Evolutionary conservation across 2,329 filamentous ascomycete species (phyloP).

Genomic region (Cercospora beticola): DNA sequence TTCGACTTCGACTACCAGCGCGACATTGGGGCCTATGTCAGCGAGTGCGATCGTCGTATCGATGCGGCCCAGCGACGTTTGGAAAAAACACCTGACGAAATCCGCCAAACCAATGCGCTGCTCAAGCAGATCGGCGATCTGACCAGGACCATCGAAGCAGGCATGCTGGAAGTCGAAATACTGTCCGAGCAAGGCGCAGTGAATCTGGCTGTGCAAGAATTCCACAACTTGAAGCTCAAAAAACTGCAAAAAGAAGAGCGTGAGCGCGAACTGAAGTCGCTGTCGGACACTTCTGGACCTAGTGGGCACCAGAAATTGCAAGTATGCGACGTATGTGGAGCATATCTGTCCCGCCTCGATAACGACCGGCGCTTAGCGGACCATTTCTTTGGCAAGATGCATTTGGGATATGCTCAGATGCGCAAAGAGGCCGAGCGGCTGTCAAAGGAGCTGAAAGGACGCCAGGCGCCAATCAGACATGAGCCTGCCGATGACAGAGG

Average conservation of each 20-base stretch:
- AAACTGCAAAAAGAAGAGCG: slow-evolving; percentile 78
- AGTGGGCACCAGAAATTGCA: slow-evolving; percentile 96
- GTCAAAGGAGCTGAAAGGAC: slow-evolving; percentile 78
- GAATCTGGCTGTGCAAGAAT: slow-evolving; percentile 78
- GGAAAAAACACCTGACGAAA: slow-evolving; percentile 98
- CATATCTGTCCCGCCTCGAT: slow-evolving; percentile 86
- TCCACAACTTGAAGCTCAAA: slow-evolving; percentile 78
- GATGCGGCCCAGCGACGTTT: slow-evolving; percentile 83
- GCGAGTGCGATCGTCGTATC: slow-evolving; percentile 93
- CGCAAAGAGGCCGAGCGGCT: slow-evolving; percentile 87
- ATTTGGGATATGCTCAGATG: slow-evolving; percentile 97
- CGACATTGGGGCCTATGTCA: slow-evolving; percentile 94
- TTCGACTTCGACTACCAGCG: slow-evolving; percentile 97
- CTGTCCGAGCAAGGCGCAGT: slow-evolving; percentile 81
- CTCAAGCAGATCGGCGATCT: slow-evolving; percentile 85
- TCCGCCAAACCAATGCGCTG: slow-evolving; percentile 81
- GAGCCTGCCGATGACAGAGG: slow-evolving; percentile 44
- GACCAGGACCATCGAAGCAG: slow-evolving; percentile 72
- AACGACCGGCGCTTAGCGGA: slow-evolving; percentile 93
- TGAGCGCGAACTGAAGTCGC: slow-evolving; percentile 83
- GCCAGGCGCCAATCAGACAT: slow-evolving; percentile 60
- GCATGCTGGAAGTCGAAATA: slow-evolving; percentile 80
- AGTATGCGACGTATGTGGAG: slow-evolving; percentile 97
- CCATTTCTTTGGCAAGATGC: slow-evolving; percentile 99
- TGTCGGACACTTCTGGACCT: slow-evolving; percentile 88